These are phyloP conservation scores for Flaveria linearis DNA, from an alignment of 129 eudicot species.

Conservation along the genomic window DNA sequence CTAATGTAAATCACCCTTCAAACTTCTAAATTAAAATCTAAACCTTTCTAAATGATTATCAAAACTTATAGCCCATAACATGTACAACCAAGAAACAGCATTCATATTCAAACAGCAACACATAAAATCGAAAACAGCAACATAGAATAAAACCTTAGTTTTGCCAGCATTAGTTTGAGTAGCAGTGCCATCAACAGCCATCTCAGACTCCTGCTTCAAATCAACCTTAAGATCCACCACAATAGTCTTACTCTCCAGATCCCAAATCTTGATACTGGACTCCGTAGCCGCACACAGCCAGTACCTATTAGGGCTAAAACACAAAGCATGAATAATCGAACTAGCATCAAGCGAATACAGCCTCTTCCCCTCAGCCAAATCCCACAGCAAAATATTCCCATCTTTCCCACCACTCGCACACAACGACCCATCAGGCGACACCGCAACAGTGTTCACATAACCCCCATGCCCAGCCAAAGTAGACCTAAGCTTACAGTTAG, in stretches of 20 bases:
- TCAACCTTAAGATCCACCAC: conserved; percentile 71
- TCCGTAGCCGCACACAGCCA: conserved; percentile 88
- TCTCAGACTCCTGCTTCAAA: conserved; percentile 66
- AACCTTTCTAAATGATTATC: no score
- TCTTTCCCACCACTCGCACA: conserved; percentile 82
- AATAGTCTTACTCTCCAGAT: conserved; percentile 58
- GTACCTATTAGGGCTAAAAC: conserved; percentile 79
- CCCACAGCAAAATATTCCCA: conserved; percentile 69
- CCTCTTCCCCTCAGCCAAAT: conserved; percentile 65
- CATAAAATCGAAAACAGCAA: neutral
- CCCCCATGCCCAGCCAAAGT: conserved; percentile 50
- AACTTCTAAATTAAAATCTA: no score
- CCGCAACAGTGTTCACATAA: conserved; percentile 65
- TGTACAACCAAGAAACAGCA: no score
- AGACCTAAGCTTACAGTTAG: conserved; percentile 59
- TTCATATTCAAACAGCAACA: no score
- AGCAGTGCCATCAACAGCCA: conserved; percentile 55
- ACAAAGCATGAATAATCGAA: conserved; percentile 41
- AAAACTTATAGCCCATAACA: no score
- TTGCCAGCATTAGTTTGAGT: conserved; percentile 55
- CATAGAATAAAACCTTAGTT: conserved; percentile 45
- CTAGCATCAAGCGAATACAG: conserved; percentile 33
- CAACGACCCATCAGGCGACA: conserved; percentile 62
- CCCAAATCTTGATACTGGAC: conserved; percentile 66
- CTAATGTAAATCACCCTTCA: no score